Evolutionary conservation across 805 yeast genomes (phyloP).

Genomic region (Myxozyma vanderwaltii): DNA sequence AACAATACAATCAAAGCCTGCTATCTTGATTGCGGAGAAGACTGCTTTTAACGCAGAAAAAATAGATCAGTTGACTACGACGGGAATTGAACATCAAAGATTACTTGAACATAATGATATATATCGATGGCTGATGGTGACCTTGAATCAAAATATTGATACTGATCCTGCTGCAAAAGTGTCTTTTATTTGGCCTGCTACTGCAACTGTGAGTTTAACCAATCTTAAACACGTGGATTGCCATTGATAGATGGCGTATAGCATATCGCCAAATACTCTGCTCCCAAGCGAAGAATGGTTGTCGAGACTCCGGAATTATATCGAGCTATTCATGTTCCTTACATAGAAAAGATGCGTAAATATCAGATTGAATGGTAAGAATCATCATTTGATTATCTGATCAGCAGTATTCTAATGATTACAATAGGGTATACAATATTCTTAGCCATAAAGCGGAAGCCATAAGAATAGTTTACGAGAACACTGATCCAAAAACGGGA

Average conservation of each 20-base stretch:
- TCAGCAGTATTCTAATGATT: background rate
- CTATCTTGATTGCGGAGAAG: conserved; percentile 74
- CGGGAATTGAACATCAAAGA: conserved; percentile 34
- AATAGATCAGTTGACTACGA: background rate
- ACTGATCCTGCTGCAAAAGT: conserved; percentile 63
- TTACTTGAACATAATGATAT: conserved; percentile 73
- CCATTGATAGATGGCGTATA: conserved; percentile 33
- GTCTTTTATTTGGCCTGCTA: conserved; percentile 85
- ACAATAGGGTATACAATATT: conserved; percentile 65
- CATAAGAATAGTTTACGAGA: conserved; percentile 72
- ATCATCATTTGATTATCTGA: too few relatives aligned
- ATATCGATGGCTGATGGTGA: conserved; percentile 75
- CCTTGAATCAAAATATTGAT: conserved; percentile 49
- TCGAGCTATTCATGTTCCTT: conserved; percentile 63
- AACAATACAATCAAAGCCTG: conserved; percentile 56
- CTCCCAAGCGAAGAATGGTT: conserved; percentile 61
- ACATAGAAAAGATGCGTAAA: conserved; percentile 73
- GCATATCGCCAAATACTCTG: conserved; percentile 76
- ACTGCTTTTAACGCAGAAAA: conserved; percentile 53
- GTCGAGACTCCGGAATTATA: conserved; percentile 83
- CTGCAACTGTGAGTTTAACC: conserved; percentile 48
- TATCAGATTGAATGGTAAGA: conserved; percentile 77
- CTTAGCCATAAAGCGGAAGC: conserved; percentile 79
- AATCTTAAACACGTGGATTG: background rate
- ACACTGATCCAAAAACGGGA: conserved; percentile 56